Evolutionary conservation across 2,329 filamentous ascomycete species (phyloP).

Genomic region (Scedosporium aurantiacum): DNA sequence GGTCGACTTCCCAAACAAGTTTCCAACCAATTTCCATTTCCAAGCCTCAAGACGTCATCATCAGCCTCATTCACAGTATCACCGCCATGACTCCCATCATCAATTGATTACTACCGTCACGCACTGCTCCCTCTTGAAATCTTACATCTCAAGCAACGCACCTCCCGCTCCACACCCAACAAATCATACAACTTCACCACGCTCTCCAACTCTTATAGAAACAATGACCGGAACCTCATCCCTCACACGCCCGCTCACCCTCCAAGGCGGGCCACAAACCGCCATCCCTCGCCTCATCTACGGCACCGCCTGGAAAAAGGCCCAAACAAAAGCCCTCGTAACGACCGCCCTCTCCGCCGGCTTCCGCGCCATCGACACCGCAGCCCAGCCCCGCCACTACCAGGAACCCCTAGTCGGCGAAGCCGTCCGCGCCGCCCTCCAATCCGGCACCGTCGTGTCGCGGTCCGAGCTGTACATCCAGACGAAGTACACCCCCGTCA

Average conservation of each 20-base stretch:
- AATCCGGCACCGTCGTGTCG: constrained; percentile 21
- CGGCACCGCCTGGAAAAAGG: constrained; percentile 80
- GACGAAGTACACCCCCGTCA: constrained; percentile 67
- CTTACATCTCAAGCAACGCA: too few species aligned
- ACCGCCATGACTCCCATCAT: background rate
- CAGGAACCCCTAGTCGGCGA: constrained; percentile 59
- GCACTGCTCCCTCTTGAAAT: too few species aligned
- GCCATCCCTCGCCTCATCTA: constrained; percentile 52
- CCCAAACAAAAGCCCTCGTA: constrained; percentile 55
- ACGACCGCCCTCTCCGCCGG: constrained; percentile 55
- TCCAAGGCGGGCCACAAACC: constrained; percentile 18
- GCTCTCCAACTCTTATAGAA: background rate
- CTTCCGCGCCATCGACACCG: constrained; percentile 67
- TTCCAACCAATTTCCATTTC: background rate
- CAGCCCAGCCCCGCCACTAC: constrained; percentile 70
- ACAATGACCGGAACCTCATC: constrained; percentile 13
- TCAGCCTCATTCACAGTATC: background rate
- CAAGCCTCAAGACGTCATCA: background rate
- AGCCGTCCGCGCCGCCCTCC: constrained; percentile 51
- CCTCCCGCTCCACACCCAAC: too few species aligned
- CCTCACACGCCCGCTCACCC: constrained; percentile 22
- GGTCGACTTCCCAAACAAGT: background rate
- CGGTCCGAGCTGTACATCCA: constrained; percentile 57
- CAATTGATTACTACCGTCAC: too few species aligned
- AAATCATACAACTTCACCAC: background rate